phyloP scores from a whole-genome alignment of 1,284 basidiomycete species.

The Coniferiporia sulphurascens region DNA sequence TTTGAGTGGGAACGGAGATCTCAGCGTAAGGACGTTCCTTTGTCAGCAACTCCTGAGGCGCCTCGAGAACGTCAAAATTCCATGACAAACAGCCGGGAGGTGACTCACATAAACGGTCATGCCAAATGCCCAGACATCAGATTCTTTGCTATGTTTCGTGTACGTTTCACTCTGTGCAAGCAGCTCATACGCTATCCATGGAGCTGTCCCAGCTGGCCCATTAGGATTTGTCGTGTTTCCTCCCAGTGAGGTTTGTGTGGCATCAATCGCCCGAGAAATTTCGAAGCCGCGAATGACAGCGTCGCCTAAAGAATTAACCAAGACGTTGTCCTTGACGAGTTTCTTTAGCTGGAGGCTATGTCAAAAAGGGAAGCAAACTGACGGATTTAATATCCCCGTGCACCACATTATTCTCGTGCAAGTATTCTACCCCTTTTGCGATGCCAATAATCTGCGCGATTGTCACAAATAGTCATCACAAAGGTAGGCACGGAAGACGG shows the following conservation, averaged over 20 bases:
- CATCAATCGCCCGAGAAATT: not conserved
- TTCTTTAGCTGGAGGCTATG: not conserved
- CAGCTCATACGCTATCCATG: conserved; percentile 6
- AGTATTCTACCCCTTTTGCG: conserved; percentile 12
- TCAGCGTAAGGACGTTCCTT: not conserved
- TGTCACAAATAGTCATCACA: not conserved
- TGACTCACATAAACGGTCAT: not conserved
- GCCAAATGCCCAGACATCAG: not conserved
- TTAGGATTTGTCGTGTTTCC: not conserved
- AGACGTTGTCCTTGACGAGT: conserved; percentile 10
- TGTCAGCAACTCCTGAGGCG: not conserved
- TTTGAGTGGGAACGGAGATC: not conserved
- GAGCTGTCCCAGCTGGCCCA: not conserved
- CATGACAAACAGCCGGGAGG: not conserved
- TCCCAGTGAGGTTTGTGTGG: not conserved
- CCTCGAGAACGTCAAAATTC: too few relatives aligned
- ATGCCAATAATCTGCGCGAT: conserved; percentile 8
- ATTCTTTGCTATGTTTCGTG: not conserved
- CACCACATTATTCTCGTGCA: conserved; percentile 9
- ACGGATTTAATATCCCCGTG: conserved; percentile 18
- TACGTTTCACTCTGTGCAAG: not conserved
- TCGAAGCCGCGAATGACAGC: conserved; percentile 10
- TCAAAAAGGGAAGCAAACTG: not conserved
- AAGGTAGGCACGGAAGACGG: not conserved
- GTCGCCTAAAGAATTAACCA: not conserved